A percentile compares a stretch with the other conserved stretches of the same genome.
These are phyloP conservation scores for Coniochaeta ligniaria DNA, from an alignment of 2,329 filamentous ascomycete genomes.

Conservation along the genomic window DNA sequence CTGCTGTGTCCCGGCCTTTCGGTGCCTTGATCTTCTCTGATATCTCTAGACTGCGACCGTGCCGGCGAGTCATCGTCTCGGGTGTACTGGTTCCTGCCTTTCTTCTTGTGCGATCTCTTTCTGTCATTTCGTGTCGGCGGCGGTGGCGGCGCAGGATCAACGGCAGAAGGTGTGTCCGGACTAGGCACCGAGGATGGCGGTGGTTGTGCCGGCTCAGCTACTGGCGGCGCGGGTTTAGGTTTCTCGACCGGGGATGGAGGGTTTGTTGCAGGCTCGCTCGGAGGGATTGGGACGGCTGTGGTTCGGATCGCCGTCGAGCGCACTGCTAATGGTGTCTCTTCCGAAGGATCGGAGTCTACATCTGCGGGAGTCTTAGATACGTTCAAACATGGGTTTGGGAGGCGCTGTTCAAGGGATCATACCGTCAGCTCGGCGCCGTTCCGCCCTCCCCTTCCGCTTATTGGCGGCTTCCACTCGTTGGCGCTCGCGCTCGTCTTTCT, in stretches of 20 bases:
- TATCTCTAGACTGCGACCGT: conserved; percentile 44
- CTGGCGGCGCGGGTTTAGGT: neutral
- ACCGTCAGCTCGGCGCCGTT: conserved; percentile 78
- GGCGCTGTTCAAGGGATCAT: conserved; percentile 17
- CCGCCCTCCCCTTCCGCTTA: conserved; percentile 75
- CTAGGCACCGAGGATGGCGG: conserved; percentile 37
- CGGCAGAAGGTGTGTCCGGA: conserved; percentile 38
- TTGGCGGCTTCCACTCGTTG: conserved; percentile 67
- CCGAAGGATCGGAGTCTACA: conserved; percentile 64
- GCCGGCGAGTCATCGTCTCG: conserved; percentile 59
- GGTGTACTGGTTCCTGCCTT: conserved; percentile 76
- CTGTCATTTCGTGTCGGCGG: conserved; percentile 52
- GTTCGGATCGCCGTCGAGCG: conserved; percentile 23
- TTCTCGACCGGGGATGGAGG: conserved; percentile 8
- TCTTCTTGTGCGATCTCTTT: conserved; percentile 57
- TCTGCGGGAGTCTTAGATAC: neutral
- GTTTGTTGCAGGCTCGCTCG: conserved; percentile 16
- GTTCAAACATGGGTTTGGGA: neutral
- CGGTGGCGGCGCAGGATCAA: conserved; percentile 31
- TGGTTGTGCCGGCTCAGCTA: conserved; percentile 21
- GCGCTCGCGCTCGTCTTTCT: conserved; percentile 68
- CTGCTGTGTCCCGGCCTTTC: conserved; percentile 17
- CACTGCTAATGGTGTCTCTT: conserved; percentile 53
- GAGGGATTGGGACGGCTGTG: conserved; percentile 3
- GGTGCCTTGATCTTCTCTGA: conserved; percentile 28